phyloP scores from a whole-genome alignment of 164 flowering plant species.

The Vitis rotundifolia region DNA sequence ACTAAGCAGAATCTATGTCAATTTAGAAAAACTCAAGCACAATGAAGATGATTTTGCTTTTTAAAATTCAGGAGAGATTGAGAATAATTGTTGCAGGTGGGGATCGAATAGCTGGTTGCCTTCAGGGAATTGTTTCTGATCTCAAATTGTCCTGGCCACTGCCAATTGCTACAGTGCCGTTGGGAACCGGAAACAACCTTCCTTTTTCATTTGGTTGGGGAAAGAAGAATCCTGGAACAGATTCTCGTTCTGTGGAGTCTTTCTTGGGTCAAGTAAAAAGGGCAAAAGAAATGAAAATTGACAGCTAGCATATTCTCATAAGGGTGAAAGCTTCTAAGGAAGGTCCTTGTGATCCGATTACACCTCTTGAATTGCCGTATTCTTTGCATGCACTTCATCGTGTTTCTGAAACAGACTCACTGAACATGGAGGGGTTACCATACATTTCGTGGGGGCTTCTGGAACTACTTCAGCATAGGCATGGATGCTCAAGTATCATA shows the following conservation, averaged over 20 bases:
- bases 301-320: slow-evolving; percentile 69
- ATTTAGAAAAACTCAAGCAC: slow-evolving; percentile 39
- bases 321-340: slow-evolving; percentile 49
- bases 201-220: no score
- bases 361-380: slow-evolving; percentile 62
- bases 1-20: slow-evolving; percentile 35
- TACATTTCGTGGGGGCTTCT: slow-evolving; percentile 70
- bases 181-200: no score
- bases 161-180: no score
- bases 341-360: slow-evolving; percentile 54
- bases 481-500: slow-evolving; percentile 78
- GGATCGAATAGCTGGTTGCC: slow-evolving; percentile 76
- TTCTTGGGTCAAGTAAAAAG: slow-evolving; percentile 51
- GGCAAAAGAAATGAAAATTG: slow-evolving; percentile 62
- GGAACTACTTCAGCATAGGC: slow-evolving; percentile 82
- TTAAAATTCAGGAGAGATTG: slow-evolving; percentile 37
- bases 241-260: slow-evolving; percentile 38
- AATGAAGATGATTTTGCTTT: slow-evolving; percentile 22
- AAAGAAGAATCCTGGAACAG: no score
- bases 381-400: slow-evolving; percentile 62
- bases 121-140: slow-evolving; percentile 61
- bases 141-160: no score
- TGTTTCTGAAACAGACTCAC: slow-evolving; percentile 38
- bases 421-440: slow-evolving; percentile 54
- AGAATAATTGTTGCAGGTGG: slow-evolving; percentile 67